Base-by-base conservation (phyloP, 2,329 filamentous ascomycete species). In the Chalaropsis ovoidea region DNA sequence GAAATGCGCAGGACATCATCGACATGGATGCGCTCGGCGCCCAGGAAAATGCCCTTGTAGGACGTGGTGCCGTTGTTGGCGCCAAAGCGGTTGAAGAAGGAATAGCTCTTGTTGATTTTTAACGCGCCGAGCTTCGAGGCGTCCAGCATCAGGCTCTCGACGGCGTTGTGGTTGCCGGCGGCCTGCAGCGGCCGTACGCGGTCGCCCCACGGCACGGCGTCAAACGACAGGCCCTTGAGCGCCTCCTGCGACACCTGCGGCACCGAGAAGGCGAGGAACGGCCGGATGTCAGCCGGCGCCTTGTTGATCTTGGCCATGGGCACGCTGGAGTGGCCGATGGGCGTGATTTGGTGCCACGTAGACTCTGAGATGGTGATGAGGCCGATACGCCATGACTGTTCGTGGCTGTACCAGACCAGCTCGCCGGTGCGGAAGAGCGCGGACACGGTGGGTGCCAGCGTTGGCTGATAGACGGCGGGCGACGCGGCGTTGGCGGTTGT, bases 191-290 rank as follows among this genome's bases (percentile, higher is more conserved):
- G 67, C 13, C 68, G 66, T 7, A 73, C 68, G 3, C 77, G 69
- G 2, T 69, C 69, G 6, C 76, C 73, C 80, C 80, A 82, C 10
- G 75, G 71, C 13, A 80, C 71, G 2, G 76, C 72, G 13, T 78
- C 75, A 68, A 79, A 77, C 0, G 72, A 68, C 60, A 75, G 75
- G 19, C 75, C 74, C 65, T 74, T 74, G 5, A 80, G 70, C 3
- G 77, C 74, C 0, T 74, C 69, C 10, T 78, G 70, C 11, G 71
- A 71, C 8, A 80, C 75, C 1, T 73, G 72, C 0, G 80, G 80
- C 0, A 82, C 79, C 11, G 77, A 80, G 66, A 80, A 82, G 11
- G 80, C 79, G 47, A 80, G 74, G 68, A 81, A 82, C 1, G 80
- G 80, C 2, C 80, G 76, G 69, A 81, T 75, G 19, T 80, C 77